A percentile compares a stretch with the other conserved stretches of the same genome.
These are phyloP conservation scores for Leccinum broughii DNA, from an alignment of 768 basidiomycete species.

Conservation along the genomic window DNA sequence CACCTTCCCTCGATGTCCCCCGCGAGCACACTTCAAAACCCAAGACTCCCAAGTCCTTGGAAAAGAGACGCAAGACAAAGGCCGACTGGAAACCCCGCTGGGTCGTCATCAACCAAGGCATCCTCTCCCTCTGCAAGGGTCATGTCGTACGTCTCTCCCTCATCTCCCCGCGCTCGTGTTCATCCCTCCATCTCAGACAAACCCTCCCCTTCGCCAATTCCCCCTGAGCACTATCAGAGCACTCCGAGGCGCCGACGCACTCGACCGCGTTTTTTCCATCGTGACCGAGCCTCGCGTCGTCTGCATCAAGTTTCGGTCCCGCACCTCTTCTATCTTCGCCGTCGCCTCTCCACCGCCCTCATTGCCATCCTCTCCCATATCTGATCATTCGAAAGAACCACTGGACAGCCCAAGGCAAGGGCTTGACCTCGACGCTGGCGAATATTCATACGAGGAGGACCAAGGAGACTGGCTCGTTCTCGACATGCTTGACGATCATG, in stretches of 20 bases:
- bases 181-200: constrained; percentile 36
- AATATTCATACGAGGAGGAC: constrained; percentile 6
- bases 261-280: constrained; percentile 33
- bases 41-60: constrained; percentile 11
- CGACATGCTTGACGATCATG: constrained; percentile 50
- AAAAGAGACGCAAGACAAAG: constrained; percentile 35
- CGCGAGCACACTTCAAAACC: constrained; percentile 15
- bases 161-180: background rate
- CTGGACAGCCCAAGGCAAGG: constrained; percentile 7
- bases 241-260: constrained; percentile 46
- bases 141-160: constrained; percentile 43
- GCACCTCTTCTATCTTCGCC: background rate
- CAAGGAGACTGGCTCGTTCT: constrained; percentile 52
- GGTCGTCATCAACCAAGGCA: constrained; percentile 59
- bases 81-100: constrained; percentile 66
- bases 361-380: constrained; percentile 28
- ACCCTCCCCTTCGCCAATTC: constrained; percentile 39
- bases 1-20: constrained; percentile 13
- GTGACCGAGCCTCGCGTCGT: constrained; percentile 34
- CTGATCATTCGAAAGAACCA: constrained; percentile 8
- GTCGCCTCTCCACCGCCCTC: constrained; percentile 22
- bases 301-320: constrained; percentile 41
- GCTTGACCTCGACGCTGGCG: constrained; percentile 1
- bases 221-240: constrained; percentile 42
- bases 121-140: constrained; percentile 54